Percentiles rank a stretch among this genome's conserved stretches.
Conservation (phyloP, 164 flowering plant genomes). For the Houttuynia cordata region DNA sequence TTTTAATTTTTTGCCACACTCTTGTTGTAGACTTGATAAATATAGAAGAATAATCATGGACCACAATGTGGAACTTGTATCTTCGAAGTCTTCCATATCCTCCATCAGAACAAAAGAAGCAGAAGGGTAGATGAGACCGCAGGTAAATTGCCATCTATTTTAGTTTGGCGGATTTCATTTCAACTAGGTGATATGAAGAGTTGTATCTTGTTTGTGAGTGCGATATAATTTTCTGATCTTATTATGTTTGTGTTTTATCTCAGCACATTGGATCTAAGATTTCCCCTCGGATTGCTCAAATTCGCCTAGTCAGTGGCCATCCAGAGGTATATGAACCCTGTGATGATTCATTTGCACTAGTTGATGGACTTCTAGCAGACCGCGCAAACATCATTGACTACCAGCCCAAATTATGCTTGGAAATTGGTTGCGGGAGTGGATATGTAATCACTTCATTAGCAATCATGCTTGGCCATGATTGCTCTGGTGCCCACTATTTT, state of each 20-base stretch:
- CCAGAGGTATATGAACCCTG: constrained; percentile 95
- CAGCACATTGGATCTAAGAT: constrained; percentile 22
- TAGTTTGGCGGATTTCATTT: too few species aligned
- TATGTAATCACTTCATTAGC: too few species aligned
- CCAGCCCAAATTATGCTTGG: constrained; percentile 62
- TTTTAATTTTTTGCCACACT: too few species aligned
- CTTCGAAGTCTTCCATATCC: background rate
- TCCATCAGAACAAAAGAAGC: constrained; percentile 4
- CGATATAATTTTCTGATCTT: too few species aligned
- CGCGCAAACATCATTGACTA: constrained; percentile 46
- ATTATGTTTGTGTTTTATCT: background rate
- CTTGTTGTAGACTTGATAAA: background rate
- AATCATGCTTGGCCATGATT: too few species aligned
- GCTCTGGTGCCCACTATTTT: too few species aligned
- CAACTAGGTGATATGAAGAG: too few species aligned
- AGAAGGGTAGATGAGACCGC: background rate
- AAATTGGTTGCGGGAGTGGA: constrained; percentile 94
- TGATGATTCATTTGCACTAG: constrained; percentile 91
- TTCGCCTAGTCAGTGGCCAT: constrained; percentile 67
- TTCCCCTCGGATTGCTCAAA: constrained; percentile 50
- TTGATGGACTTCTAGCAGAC: constrained; percentile 86
- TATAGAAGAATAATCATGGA: constrained; percentile 3
- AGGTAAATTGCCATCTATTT: too few species aligned
- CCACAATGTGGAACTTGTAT: constrained; percentile 4
- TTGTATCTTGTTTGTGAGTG: too few species aligned